These are phyloP conservation scores for Ricinus communis DNA, from an alignment of 345 rosid species.

Conservation along the genomic window DNA sequence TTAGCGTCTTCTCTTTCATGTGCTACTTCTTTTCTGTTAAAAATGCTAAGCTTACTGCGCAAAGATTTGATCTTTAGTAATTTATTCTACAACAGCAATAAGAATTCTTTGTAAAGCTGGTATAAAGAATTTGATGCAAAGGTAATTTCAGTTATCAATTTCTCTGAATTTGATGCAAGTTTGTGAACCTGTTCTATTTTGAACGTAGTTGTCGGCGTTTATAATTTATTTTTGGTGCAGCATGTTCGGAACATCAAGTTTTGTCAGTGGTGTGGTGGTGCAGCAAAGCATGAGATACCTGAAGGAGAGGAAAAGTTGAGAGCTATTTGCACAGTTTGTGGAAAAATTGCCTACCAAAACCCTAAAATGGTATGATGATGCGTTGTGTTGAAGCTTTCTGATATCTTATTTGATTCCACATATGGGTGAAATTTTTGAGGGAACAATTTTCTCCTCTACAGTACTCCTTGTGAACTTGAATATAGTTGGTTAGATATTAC, in stretches of 20 bases:
- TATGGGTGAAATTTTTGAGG: neutral
- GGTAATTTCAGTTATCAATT: too few species aligned
- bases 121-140: too few species aligned
- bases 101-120: too few species aligned
- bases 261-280: conserved; percentile 98
- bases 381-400: neutral
- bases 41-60: too few species aligned
- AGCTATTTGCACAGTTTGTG: conserved; percentile 83
- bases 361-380: conserved; percentile 76
- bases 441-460: neutral
- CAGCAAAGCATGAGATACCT: conserved; percentile 86
- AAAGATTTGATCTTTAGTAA: too few species aligned
- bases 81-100: too few species aligned
- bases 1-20: too few species aligned
- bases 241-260: conserved; percentile 66
- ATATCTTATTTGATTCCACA: neutral
- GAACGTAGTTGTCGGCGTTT: neutral
- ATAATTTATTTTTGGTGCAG: conserved; percentile 38
- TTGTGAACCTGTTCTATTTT: too few species aligned
- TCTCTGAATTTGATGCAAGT: too few species aligned
- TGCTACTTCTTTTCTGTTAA: too few species aligned
- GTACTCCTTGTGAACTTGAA: too few species aligned
- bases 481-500: too few species aligned
- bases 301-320: conserved; percentile 87
- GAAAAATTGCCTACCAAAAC: conserved; percentile 80